Conservation (phyloP, 2,329 filamentous ascomycete genomes). For the Acrocalymma vagum region DNA sequence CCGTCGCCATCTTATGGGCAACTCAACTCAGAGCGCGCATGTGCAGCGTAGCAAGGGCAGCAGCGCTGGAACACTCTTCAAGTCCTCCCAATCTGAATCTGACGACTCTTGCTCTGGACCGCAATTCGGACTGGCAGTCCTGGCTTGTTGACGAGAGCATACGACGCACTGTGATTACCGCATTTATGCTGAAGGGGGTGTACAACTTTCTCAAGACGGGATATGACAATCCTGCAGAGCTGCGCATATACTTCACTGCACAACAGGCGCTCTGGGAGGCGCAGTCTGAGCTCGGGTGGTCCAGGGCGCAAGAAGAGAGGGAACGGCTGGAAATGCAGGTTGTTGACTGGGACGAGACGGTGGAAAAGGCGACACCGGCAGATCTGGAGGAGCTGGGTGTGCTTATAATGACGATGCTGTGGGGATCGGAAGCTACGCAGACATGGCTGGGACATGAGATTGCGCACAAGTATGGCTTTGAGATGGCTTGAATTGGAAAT, state of each 20-base stretch:
- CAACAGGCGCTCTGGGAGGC: constrained; percentile 20
- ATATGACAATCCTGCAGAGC: constrained; percentile 6
- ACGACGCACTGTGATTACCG: constrained; percentile 39
- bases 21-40: constrained; percentile 13
- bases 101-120: too few relatives aligned
- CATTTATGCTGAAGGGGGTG: constrained; percentile 36
- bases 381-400: constrained; percentile 25
- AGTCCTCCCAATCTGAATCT: too few relatives aligned
- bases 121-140: constrained; percentile 14
- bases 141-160: constrained; percentile 43
- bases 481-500: too few relatives aligned
- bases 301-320: constrained; percentile 9
- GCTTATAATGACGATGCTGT: constrained; percentile 19
- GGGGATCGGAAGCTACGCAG: constrained; percentile 11
- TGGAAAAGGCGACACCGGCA: constrained; percentile 9
- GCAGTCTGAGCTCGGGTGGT: constrained; percentile 17
- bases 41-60: neutral
- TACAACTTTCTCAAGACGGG: constrained; percentile 32
- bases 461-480: too few relatives aligned
- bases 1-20: constrained; percentile 29
- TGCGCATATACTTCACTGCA: constrained; percentile 14
- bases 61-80: too few relatives aligned
- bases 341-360: constrained; percentile 10
- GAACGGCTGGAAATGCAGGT: constrained; percentile 10
- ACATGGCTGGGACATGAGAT: constrained; percentile 20